Base-by-base conservation (phyloP, 2,329 filamentous ascomycete genomes). In the Seiridium cupressi region DNA sequence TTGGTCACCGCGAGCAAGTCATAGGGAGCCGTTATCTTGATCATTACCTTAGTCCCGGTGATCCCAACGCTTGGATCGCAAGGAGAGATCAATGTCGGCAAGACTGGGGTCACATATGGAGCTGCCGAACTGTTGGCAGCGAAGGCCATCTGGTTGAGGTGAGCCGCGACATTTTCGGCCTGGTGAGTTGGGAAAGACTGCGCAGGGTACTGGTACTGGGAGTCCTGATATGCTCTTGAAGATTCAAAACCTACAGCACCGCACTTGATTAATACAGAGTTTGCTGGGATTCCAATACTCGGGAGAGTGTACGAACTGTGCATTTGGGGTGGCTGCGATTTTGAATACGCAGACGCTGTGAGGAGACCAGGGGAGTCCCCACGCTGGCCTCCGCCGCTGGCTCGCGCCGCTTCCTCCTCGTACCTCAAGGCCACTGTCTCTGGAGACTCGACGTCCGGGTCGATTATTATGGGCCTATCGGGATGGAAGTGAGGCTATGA, bases 321-420 rank as follows among this genome's bases (percentile, higher is more conserved):
- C 80, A 93, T 85, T 75, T 89, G 89, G 75, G 89, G 83, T 77
- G 88, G 82, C 75, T 90, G 87, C 61, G 86, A 78, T 78, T 96
- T 96, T 72, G 84, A 82, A 82, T 92, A 93, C 77, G 89, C 89
- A 76, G 91, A 89, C 90, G 93, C 93, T 77, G 89, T 87, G 78
- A 91, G 79, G 70, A 87, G 75, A 74, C 78, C 75, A 74, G 82
- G 81, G 77, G 79, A 86, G 77, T 81, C 86, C 81, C 80, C 79
- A 70, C 75, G 76, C 74, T 78, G 78, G 75, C 77, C 79, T 74
- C 80, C 80, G 70, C 81, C 81, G 78, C 79, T 81, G 65, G 76
- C 79, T 76, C 77, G 78, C 64, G 80, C 79, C 69, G 76, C 72
- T 62, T 78, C 82, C 73, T 85, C 82, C 75, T 85, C 83, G 78